Evolutionary conservation across 495 filamentous ascomycete genomes (phyloP).

Genomic region (Xylaria scruposa): DNA sequence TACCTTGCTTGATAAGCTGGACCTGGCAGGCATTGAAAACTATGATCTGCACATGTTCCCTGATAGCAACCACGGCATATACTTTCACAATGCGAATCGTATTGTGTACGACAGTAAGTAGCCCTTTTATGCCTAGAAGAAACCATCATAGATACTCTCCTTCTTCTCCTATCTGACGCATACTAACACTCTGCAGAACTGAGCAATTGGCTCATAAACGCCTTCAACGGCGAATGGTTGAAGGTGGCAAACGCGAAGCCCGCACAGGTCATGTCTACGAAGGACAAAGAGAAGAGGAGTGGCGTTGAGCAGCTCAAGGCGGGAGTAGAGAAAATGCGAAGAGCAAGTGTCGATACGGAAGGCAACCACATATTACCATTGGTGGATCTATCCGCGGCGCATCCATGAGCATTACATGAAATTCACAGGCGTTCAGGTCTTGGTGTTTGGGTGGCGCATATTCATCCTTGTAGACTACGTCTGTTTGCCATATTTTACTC

Average conservation of each 20-base stretch:
- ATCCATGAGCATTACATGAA: conserved; percentile 9
- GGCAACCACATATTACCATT: conserved; percentile 4
- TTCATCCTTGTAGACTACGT: conserved; percentile 7
- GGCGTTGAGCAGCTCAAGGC: conserved; percentile 20
- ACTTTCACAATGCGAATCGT: conserved; percentile 89
- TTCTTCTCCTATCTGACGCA: background rate
- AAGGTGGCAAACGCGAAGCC: conserved; percentile 74
- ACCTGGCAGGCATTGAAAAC: conserved; percentile 84
- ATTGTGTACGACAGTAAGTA: conserved; percentile 94
- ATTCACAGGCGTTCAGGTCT: conserved; percentile 21
- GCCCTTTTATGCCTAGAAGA: conserved; percentile 9
- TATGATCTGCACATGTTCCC: conserved; percentile 97
- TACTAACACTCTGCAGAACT: conserved; percentile 67
- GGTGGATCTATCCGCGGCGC: too few species aligned
- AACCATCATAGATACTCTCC: background rate
- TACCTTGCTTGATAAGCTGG: conserved; percentile 83
- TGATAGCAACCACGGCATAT: conserved; percentile 94
- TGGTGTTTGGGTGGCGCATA: conserved; percentile 3
- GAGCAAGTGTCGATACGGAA: conserved; percentile 18
- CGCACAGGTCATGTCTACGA: conserved; percentile 10
- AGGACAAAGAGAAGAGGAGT: conserved; percentile 34
- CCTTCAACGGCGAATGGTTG: conserved; percentile 96
- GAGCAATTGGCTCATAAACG: conserved; percentile 91
- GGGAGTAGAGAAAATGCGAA: conserved; percentile 32
- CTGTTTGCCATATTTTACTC: background rate